Conservation (phyloP, 768 basidiomycete species). For the Paxillus rubicundulus region DNA sequence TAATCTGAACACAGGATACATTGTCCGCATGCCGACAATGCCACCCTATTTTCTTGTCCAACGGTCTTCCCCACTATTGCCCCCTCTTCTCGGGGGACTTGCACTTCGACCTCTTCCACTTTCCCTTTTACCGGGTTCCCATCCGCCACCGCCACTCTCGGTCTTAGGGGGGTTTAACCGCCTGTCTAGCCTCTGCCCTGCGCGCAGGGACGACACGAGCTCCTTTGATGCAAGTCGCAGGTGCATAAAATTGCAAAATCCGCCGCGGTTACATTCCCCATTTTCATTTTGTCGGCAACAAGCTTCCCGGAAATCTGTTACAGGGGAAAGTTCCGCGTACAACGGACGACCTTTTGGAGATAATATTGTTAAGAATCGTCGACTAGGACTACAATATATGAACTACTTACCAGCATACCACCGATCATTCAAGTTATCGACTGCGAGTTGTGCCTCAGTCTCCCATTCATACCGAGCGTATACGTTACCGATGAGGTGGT, state of each 20-base stretch:
- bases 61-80: conserved; percentile 69
- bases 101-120: conserved; percentile 69
- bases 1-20: neutral
- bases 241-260: conserved; percentile 99
- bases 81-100: conserved; percentile 63
- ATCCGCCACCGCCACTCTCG: conserved; percentile 70
- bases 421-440: conserved; percentile 89
- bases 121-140: conserved; percentile 77
- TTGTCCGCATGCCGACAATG: neutral
- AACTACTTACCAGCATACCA: conserved; percentile 87
- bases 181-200: conserved; percentile 82
- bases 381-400: neutral
- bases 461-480: conserved; percentile 99
- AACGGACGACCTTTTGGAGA: conserved; percentile 74
- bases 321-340: conserved; percentile 96
- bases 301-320: conserved; percentile 98
- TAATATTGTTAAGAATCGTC: conserved; percentile 8
- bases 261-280: conserved; percentile 96
- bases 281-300: conserved; percentile 99
- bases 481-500: conserved; percentile 96
- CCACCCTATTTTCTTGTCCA: conserved; percentile 65
- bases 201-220: conserved; percentile 72
- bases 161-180: conserved; percentile 66
- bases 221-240: conserved; percentile 84
- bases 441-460: conserved; percentile 91